Base-by-base conservation (phyloP, 371 early-diverging fungal genomes). In the Coemansia sp. region DNA sequence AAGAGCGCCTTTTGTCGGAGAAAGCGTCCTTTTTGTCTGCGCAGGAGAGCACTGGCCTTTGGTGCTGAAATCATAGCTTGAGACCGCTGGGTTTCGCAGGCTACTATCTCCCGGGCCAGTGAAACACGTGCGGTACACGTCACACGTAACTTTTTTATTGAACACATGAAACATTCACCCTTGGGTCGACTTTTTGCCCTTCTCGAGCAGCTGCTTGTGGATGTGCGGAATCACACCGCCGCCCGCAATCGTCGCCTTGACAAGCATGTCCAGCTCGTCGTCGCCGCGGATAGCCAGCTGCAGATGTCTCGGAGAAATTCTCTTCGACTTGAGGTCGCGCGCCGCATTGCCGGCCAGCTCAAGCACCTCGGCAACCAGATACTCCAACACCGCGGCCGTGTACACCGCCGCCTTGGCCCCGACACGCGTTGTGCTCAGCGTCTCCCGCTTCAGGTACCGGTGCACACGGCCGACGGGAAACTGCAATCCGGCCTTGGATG, bases 381-480 rank as follows among this genome's bases (percentile, higher is more conserved):
- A 94, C 81, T 94, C 94, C 54, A 94, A 82, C 66, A 94, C 90
- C 5, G 94, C 94, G 16, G 94, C 92, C 58, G 89, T 86, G 77
- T 94, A 94, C 6, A 94, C 92, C 3, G 93, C 91, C n/a, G 94
- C 93, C 69, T 91, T 90, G 57, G 92, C 90, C 4, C 94, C 92
- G 8, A 94, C 93, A 59, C 94, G 90, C 59, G 88, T 85, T 61
- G 91, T 84, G 79, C 83, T 85, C 67, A 87, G 84, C 20, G 89
- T 85, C 64, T 86, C 84, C 63, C 85, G 83, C 79, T 92, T 92
- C 68, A 94, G 80, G 76, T 93, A 91, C 59, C 94, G 85, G 78
- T 94, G 94, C 70, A 94, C 90, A 82, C 94, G 93, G 51, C 94
- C 91, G 30, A 91, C 91, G 47, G 91, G 92, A 68, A 90, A 91